Evolutionary conservation across 352 stramenopile genomes (phyloP).

Genomic region (Phytophthora uliginosa): DNA sequence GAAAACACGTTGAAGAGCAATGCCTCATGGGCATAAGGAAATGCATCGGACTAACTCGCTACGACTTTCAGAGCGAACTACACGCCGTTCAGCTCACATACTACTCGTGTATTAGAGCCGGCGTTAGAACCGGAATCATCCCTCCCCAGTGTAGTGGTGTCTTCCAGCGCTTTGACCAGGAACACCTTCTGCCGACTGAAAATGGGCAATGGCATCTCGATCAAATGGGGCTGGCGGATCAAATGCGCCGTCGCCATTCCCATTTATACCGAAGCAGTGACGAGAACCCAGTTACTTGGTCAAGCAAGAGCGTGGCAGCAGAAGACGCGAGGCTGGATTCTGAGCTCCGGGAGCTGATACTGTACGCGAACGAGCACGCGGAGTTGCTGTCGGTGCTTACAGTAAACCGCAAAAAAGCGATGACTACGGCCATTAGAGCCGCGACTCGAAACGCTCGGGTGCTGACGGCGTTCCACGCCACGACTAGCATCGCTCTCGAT

Average conservation of each 20-base stretch:
- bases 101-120: conserved; percentile 43
- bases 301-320: conserved; percentile 15
- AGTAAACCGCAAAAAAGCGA: conserved; percentile 51
- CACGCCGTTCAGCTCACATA: conserved; percentile 50
- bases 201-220: conserved; percentile 21
- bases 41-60: conserved; percentile 51
- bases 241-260: conserved; percentile 4
- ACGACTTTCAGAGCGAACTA: conserved; percentile 55
- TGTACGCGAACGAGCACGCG: conserved; percentile 39
- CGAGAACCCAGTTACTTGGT: conserved; percentile 4
- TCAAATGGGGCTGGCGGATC: conserved; percentile 1
- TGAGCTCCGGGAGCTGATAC: conserved; percentile 41
- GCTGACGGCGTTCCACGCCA: conserved; percentile 39
- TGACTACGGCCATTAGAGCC: conserved; percentile 37
- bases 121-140: conserved; percentile 53
- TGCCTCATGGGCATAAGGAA: conserved; percentile 24
- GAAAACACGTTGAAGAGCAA: conserved; percentile 21
- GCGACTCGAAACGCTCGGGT: conserved; percentile 49
- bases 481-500: conserved; percentile 50
- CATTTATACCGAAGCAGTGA: conserved; percentile 9
- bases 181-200: conserved; percentile 35
- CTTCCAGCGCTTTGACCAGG: conserved; percentile 46
- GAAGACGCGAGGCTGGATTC: conserved; percentile 25
- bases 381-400: conserved; percentile 43
- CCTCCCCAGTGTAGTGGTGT: conserved; percentile 46